These are phyloP conservation scores for Candida nitratophila DNA, from an alignment of 805 yeast species.

Conservation along the genomic window DNA sequence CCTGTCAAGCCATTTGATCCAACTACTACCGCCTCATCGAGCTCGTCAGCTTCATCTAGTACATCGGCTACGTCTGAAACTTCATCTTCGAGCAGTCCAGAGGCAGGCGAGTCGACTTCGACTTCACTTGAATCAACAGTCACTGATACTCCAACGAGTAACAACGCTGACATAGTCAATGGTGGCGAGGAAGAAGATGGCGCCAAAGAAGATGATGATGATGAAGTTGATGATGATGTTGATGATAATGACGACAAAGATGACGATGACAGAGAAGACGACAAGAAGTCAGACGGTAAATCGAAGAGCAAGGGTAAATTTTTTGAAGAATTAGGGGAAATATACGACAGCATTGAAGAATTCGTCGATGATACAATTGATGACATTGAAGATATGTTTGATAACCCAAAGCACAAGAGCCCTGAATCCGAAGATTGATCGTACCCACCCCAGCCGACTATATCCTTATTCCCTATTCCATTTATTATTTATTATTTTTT, in stretches of 20 bases:
- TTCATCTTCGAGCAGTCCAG: background rate
- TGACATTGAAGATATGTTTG: conserved; percentile 18
- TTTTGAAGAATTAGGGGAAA: conserved; percentile 10
- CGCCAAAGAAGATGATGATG: conserved; percentile 9
- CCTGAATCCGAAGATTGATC: background rate
- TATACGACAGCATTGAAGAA: conserved; percentile 14
- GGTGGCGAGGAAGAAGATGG: conserved; percentile 11
- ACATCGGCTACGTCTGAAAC: background rate
- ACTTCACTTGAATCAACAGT: conserved; percentile 1
- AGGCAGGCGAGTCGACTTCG: background rate
- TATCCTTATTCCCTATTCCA: too few species aligned
- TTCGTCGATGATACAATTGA: conserved; percentile 20
- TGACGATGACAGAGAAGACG: conserved; percentile 10
- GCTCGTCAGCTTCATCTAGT: too few species aligned
- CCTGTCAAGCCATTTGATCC: conserved; percentile 5
- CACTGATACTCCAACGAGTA: conserved; percentile 1
- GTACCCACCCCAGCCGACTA: too few species aligned
- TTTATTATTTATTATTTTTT: too few species aligned
- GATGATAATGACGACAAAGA: conserved; percentile 13
- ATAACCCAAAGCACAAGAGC: background rate
- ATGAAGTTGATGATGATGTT: conserved; percentile 10
- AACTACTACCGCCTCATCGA: background rate
- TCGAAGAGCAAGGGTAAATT: conserved; percentile 8
- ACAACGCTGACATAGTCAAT: conserved; percentile 5
- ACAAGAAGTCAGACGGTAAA: conserved; percentile 8